Conservation (phyloP, 106 monocot species). For the Chionographis japonica region DNA sequence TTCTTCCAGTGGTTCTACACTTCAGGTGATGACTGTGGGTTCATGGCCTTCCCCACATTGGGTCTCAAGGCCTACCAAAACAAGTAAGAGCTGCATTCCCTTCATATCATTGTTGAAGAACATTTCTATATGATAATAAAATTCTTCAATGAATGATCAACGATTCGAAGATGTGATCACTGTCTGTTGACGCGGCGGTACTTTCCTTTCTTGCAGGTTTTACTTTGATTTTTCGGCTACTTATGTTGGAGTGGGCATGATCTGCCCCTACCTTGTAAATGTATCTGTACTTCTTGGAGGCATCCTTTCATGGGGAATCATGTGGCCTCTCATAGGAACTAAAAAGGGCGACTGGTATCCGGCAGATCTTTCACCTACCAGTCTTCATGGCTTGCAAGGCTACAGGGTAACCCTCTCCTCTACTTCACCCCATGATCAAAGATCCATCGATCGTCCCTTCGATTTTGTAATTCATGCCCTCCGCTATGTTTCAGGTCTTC, state of each 20-base stretch:
- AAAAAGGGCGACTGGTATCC: conserved; percentile 15
- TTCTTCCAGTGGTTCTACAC: conserved; percentile 41
- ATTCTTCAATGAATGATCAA: background rate
- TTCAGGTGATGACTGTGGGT: conserved; percentile 33
- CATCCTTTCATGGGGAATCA: conserved; percentile 18
- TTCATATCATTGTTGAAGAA: too few species aligned
- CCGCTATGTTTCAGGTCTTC: conserved; percentile 10
- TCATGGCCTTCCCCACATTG: conserved; percentile 25
- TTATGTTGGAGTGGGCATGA: conserved; percentile 25
- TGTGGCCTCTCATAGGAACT: conserved; percentile 18
- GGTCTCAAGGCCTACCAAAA: conserved; percentile 24
- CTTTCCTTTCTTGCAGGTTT: background rate
- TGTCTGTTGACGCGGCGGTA: background rate
- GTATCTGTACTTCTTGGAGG: conserved; percentile 17
- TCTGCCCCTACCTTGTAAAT: conserved; percentile 21
- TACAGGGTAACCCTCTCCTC: conserved; percentile 8
- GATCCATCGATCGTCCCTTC: background rate
- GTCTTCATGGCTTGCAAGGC: conserved; percentile 16
- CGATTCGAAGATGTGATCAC: background rate
- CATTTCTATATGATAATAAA: background rate
- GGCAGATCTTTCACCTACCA: background rate
- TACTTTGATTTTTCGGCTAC: conserved; percentile 13
- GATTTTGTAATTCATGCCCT: background rate
- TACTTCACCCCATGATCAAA: background rate
- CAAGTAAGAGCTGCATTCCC: conserved; percentile 9